Percentiles rank a stretch among this genome's conserved stretches.
Conservation (phyloP, 108 stramenopile genomes). For the Nannochloropsis oceanica region DNA sequence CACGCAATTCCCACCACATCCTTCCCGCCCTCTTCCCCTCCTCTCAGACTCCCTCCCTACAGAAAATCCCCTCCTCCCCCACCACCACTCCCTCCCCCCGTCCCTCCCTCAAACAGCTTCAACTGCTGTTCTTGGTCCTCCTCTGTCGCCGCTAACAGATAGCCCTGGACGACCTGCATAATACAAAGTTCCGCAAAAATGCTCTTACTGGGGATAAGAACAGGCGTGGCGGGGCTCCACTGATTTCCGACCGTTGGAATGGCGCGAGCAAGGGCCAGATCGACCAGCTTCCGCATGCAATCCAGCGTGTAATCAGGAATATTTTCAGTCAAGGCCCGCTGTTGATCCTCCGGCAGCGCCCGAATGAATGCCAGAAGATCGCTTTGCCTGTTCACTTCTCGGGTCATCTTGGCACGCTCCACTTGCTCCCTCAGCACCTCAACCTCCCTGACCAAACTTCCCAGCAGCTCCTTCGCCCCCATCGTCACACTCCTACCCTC, state of each 20-base stretch:
- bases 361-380: background rate
- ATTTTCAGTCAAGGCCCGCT: background rate
- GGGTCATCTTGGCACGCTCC: background rate
- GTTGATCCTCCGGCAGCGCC: background rate
- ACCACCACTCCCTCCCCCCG: background rate
- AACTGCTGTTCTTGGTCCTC: background rate
- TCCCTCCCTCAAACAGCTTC: background rate
- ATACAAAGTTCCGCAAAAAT: background rate
- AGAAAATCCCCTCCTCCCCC: background rate
- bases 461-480: background rate
- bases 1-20: background rate
- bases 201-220: background rate
- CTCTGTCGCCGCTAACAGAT: background rate
- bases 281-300: background rate
- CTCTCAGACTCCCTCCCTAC: background rate
- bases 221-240: background rate
- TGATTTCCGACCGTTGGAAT: background rate
- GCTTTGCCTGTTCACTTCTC: background rate
- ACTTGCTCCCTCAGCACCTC: background rate
- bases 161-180: background rate
- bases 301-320: background rate
- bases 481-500: background rate
- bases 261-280: background rate
- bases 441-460: background rate
- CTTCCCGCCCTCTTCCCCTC: background rate